Conservation (phyloP, 1,139 yeast species). For the Eremothecium gossypii region DNA sequence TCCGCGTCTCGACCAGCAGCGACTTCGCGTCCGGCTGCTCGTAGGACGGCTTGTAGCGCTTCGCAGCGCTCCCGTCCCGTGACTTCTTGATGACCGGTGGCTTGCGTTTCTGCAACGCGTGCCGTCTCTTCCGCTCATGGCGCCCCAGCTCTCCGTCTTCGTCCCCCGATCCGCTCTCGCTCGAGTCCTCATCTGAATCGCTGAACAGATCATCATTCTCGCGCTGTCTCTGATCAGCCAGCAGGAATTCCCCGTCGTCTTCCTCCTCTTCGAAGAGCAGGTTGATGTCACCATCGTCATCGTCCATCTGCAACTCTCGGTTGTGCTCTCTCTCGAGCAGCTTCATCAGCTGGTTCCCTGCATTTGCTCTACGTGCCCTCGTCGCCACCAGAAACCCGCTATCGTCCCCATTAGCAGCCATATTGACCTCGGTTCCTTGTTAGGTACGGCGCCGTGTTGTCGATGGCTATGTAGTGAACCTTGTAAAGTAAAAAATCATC, state of each 20-base stretch:
- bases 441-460: too few species aligned
- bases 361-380: slow-evolving; percentile 72
- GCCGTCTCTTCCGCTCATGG: slow-evolving; percentile 38
- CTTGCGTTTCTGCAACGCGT: slow-evolving; percentile 32
- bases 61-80: slow-evolving; percentile 12
- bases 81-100: slow-evolving; percentile 41
- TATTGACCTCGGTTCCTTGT: not conserved
- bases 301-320: slow-evolving; percentile 21
- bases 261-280: slow-evolving; percentile 74
- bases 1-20: slow-evolving; percentile 41
- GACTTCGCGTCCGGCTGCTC: slow-evolving; percentile 39
- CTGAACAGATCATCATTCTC: slow-evolving; percentile 25
- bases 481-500: not conserved
- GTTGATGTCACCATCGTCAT: slow-evolving; percentile 65
- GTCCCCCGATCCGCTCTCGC: slow-evolving; percentile 13
- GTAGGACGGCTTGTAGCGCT: slow-evolving; percentile 17
- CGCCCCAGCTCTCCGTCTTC: slow-evolving; percentile 50
- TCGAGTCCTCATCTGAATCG: slow-evolving; percentile 21
- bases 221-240: slow-evolving; percentile 25
- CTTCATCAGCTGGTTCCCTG: slow-evolving; percentile 76
- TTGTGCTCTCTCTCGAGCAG: slow-evolving; percentile 59
- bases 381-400: slow-evolving; percentile 42
- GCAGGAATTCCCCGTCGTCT: slow-evolving; percentile 69
- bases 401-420: slow-evolving; percentile 3
- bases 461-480: not conserved